These are phyloP conservation scores for Eudorina sp. DNA, from an alignment of 139 green algal genomes.

Conservation along the genomic window DNA sequence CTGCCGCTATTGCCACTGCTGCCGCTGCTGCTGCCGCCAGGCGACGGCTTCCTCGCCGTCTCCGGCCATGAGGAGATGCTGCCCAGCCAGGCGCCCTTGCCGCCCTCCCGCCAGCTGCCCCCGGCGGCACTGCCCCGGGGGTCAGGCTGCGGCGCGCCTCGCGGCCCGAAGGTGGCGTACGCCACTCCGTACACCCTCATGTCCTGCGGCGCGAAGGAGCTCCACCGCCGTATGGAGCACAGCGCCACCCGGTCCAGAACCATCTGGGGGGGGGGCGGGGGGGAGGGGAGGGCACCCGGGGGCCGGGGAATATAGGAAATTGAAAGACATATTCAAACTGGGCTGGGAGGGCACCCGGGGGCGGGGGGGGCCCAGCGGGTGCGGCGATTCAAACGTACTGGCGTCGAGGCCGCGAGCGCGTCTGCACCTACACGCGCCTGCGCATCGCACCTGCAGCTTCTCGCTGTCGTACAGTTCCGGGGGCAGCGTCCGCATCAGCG, in stretches of 20 bases:
- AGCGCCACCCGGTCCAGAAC: constrained; percentile 30
- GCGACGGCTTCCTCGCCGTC: neutral
- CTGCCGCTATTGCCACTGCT: too few species aligned
- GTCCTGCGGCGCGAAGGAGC: neutral
- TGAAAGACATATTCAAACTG: too few species aligned
- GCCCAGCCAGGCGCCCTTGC: neutral
- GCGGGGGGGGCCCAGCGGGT: neutral
- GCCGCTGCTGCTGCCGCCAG: neutral
- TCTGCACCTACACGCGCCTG: neutral
- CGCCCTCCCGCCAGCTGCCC: neutral
- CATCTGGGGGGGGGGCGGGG: neutral
- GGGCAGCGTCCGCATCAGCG: neutral
- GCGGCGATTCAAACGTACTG: neutral
- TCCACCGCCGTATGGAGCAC: neutral
- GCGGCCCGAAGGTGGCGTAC: constrained; percentile 18
- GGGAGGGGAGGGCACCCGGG: neutral
- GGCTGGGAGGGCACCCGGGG: neutral
- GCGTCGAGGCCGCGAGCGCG: neutral
- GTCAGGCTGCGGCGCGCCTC: neutral
- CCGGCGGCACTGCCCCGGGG: neutral
- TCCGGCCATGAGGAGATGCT: neutral
- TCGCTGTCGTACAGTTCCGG: neutral
- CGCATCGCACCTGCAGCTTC: constrained; percentile 13
- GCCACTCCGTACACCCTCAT: neutral
- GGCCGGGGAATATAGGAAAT: too few species aligned